Base-by-base conservation (phyloP, 2,329 filamentous ascomycete genomes). In the Botryosphaeria agaves region DNA sequence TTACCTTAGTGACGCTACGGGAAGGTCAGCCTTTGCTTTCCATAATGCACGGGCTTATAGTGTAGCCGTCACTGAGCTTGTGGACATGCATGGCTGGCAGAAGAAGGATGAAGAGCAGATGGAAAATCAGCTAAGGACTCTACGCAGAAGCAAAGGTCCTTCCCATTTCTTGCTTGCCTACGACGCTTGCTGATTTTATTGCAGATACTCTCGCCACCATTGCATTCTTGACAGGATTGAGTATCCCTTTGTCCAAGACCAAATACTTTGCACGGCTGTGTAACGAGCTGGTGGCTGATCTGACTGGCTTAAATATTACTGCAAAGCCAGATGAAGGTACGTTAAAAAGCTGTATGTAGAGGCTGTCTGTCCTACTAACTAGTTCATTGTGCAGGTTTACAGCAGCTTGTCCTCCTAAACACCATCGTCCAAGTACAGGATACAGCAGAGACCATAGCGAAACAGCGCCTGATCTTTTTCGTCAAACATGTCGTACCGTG, bases 381-480 rank as follows among this genome's bases (percentile, higher is more conserved):
- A 7, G 20, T 27, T 21, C 26, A 24, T 31, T 1, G 16, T 16
- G 8, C 32, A 63, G 59, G 51, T 3, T 45, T 72, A 8, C 55
- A 51, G 32, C 57, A 64, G 30, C 46, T 75, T 2, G 51, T 64
- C 3, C 39, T 69, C 7, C 53, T 75, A 12, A 74, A 74, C 39
- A 49, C 60, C 17, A 51, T 75, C 3, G 40, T 72, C 6, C 46
- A 56, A 15, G 60, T 66, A 34, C 57, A 62, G 20, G 55, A 66
- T 14, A 48, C 58, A 4, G 49, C 59, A 5, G 59, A 49, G 15
- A 60, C 70, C n/a, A 56, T 54, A 27, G 45, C 59, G 1, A 63
- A 61, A 32, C 70, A 85, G 43, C 69, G 84, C 15, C 54, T 89
- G 3, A 72, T 93, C 0, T 89, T 93, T 53, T 73, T 87, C 6